Evolutionary conservation across 2,329 filamentous ascomycete species (phyloP).

Genomic region (Thelonectria blattea): DNA sequence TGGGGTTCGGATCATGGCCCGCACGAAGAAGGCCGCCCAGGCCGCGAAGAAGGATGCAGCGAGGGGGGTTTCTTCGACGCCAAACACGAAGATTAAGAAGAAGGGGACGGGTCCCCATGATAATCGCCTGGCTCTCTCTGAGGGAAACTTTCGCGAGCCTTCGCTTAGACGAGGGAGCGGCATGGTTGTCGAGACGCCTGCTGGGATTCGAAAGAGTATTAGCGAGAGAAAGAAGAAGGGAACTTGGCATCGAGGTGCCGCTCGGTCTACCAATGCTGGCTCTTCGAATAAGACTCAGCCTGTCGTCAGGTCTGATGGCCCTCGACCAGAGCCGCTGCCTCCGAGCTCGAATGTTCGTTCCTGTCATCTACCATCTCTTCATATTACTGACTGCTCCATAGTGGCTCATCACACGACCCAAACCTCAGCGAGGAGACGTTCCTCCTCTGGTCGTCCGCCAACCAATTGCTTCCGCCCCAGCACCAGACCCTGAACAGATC

Average conservation of each 20-base stretch:
- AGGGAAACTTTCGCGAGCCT: slow-evolving; percentile 3
- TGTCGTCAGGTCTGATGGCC: not conserved
- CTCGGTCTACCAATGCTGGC: not conserved
- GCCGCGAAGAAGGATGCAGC: too few relatives aligned
- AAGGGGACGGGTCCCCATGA: slow-evolving; percentile 21
- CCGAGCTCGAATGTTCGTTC: slow-evolving; percentile 6
- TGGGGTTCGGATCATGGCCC: not conserved
- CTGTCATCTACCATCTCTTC: not conserved
- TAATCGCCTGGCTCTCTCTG: not conserved
- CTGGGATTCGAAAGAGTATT: not conserved
- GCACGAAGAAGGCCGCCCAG: not conserved
- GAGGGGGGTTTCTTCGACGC: not conserved
- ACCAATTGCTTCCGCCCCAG: not conserved
- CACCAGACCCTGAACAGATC: not conserved
- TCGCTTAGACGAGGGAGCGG: slow-evolving; percentile 23
- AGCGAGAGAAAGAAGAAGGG: not conserved
- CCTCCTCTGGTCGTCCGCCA: slow-evolving; percentile 3
- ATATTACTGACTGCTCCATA: slow-evolving; percentile 12
- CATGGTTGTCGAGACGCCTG: slow-evolving; percentile 4
- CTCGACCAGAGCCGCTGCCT: not conserved
- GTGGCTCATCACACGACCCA: slow-evolving; percentile 2
- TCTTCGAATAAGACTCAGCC: not conserved
- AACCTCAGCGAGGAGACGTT: slow-evolving; percentile 23
- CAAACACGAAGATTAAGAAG: not conserved
- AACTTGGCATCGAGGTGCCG: not conserved